phyloP scores from a whole-genome alignment of 768 basidiomycete species.

The Clavulina sp. region DNA sequence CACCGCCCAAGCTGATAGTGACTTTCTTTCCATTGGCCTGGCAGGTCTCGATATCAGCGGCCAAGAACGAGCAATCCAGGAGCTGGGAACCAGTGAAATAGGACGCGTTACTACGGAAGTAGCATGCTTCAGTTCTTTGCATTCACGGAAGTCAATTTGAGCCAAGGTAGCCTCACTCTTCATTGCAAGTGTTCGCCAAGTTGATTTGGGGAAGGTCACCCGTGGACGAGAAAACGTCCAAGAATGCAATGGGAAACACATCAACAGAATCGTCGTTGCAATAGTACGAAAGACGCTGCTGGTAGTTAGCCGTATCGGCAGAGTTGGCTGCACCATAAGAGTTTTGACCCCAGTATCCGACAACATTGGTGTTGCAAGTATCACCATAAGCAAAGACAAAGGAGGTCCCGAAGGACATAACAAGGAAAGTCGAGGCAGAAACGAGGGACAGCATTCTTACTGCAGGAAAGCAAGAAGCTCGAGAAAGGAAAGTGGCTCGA shows the following conservation, averaged over 20 bases:
- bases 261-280: slow-evolving; percentile 57
- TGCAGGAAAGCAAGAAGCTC: too few relatives aligned
- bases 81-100: not conserved
- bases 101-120: not conserved
- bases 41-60: slow-evolving; percentile 46
- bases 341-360: slow-evolving; percentile 52
- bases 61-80: slow-evolving; percentile 29
- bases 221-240: slow-evolving; percentile 45
- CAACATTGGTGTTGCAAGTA: slow-evolving; percentile 6
- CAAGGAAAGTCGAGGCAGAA: too few relatives aligned
- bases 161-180: slow-evolving; percentile 21
- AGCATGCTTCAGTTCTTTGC: not conserved
- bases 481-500: too few relatives aligned
- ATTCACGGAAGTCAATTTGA: not conserved
- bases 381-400: too few relatives aligned
- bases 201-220: slow-evolving; percentile 48
- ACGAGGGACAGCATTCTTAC: too few relatives aligned
- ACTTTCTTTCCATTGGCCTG: slow-evolving; percentile 15
- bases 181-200: slow-evolving; percentile 32
- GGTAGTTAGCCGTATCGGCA: slow-evolving; percentile 34
- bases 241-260: slow-evolving; percentile 51
- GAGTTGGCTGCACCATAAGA: slow-evolving; percentile 44
- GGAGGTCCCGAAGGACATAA: too few relatives aligned
- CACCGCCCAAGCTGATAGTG: slow-evolving; percentile 20
- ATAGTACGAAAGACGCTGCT: slow-evolving; percentile 45